These are phyloP conservation scores for Komagataea norvegica DNA, from an alignment of 1,139 yeast genomes.

Conservation along the genomic window DNA sequence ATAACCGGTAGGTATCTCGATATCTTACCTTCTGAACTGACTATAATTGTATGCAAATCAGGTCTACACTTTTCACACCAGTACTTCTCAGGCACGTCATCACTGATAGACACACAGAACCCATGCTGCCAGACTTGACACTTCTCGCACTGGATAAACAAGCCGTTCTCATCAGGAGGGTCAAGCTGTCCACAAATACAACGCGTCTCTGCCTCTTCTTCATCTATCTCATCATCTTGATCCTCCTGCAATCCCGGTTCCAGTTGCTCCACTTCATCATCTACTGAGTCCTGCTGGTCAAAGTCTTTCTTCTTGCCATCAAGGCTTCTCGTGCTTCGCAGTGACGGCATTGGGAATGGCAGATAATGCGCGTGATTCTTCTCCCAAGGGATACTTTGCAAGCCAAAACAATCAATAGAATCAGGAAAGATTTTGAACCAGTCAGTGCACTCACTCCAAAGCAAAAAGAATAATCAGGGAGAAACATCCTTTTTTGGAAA, in stretches of 20 bases:
- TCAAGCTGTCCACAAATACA: constrained; percentile 76
- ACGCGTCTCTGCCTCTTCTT: constrained; percentile 62
- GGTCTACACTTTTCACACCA: constrained; percentile 93
- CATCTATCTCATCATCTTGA: constrained; percentile 16
- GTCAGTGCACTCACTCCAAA: no score
- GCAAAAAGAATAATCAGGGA: no score
- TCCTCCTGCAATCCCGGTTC: constrained; percentile 3
- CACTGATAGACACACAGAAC: constrained; percentile 74
- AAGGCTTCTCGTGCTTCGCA: constrained; percentile 19
- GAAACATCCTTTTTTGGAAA: no score
- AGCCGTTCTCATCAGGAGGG: constrained; percentile 51
- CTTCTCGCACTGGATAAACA: constrained; percentile 77
- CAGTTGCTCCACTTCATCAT: constrained; percentile 1
- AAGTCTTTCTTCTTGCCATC: constrained; percentile 5
- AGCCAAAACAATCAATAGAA: no score
- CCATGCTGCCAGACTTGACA: constrained; percentile 99
- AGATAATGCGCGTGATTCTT: no score
- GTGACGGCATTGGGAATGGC: no score
- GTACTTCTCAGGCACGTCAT: constrained; percentile 80
- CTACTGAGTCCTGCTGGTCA: neutral
- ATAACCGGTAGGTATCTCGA: constrained; percentile 40
- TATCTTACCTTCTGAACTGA: constrained; percentile 41
- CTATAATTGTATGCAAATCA: constrained; percentile 61
- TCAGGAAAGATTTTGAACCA: no score
- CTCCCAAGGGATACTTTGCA: no score